Percentiles rank a stretch among this genome's conserved stretches.
These are phyloP conservation scores for Aphanocladium album DNA, from an alignment of 2,329 filamentous ascomycete species.

Conservation along the genomic window DNA sequence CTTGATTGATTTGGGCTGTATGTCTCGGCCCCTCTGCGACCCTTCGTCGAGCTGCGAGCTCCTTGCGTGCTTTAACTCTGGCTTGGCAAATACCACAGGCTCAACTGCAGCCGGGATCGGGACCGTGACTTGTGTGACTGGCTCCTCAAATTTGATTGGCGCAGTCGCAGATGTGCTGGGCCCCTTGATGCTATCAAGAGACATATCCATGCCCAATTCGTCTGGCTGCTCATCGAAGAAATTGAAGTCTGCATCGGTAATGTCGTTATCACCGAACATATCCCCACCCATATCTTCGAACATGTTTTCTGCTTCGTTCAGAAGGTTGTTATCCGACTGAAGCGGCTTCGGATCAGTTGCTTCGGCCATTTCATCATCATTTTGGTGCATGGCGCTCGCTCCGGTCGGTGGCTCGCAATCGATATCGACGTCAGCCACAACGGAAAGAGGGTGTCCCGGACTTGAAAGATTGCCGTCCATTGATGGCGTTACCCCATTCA, in stretches of 20 bases:
- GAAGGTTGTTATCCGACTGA: slow-evolving; percentile 36
- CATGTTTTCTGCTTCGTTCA: slow-evolving; percentile 51
- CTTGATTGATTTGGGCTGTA: slow-evolving; percentile 34
- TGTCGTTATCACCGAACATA: slow-evolving; percentile 64
- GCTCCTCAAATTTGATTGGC: slow-evolving; percentile 14
- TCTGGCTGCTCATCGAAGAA: slow-evolving; percentile 67
- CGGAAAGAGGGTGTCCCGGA: slow-evolving; percentile 40
- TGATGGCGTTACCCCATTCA: slow-evolving; percentile 48
- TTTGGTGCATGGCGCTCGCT: slow-evolving; percentile 13
- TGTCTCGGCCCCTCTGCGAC: slow-evolving; percentile 24
- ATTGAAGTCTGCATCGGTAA: slow-evolving; percentile 80
- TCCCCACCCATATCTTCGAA: slow-evolving; percentile 66
- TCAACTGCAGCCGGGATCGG: slow-evolving; percentile 20
- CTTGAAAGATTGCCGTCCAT: slow-evolving; percentile 53
- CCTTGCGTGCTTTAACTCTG: slow-evolving; percentile 53
- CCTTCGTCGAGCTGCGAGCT: slow-evolving; percentile 45
- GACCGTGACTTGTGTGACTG: slow-evolving; percentile 16
- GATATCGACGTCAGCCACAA: slow-evolving; percentile 23
- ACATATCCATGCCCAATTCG: slow-evolving; percentile 33
- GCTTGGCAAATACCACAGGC: slow-evolving; percentile 50
- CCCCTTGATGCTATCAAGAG: slow-evolving; percentile 22
- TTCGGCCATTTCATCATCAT: slow-evolving; percentile 22
- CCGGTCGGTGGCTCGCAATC: slow-evolving; percentile 29
- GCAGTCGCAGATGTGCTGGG: slow-evolving; percentile 11
- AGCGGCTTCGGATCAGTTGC: slow-evolving; percentile 41